Evolutionary conservation across 78 protist species (phyloP).

Genomic region (Polysphondylium violaceum): DNA sequence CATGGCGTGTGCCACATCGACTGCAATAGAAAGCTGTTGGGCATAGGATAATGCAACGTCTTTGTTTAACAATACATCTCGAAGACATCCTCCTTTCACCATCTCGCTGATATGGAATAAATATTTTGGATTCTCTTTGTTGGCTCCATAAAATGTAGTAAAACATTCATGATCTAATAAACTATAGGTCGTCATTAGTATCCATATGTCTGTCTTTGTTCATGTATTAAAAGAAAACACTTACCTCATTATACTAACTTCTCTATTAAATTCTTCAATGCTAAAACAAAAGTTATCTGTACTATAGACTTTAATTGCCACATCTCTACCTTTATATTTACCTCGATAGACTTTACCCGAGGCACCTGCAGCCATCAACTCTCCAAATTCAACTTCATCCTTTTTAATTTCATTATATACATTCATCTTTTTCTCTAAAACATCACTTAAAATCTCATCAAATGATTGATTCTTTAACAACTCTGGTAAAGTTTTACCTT

Average conservation of each 20-base stretch:
- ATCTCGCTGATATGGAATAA: conserved; percentile 48
- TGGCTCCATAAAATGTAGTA: conserved; percentile 72
- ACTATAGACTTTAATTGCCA: conserved; percentile 77
- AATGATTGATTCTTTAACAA: conserved; percentile 40
- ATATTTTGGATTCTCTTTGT: conserved; percentile 47
- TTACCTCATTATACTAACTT: conserved; percentile 77
- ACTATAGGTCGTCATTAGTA: conserved; percentile 11
- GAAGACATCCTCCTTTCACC: conserved; percentile 38
- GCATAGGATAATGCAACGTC: conserved; percentile 7
- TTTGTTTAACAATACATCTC: conserved; percentile 52
- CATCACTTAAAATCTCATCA: conserved; percentile 55
- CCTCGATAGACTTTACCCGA: conserved; percentile 76
- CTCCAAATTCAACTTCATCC: conserved; percentile 30
- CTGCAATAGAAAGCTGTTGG: conserved; percentile 50
- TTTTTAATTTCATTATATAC: conserved; percentile 64
- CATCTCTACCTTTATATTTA: conserved; percentile 56
- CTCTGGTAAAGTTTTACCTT: conserved; percentile 61
- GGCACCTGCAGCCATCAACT: conserved; percentile 74
- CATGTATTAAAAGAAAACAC: neutral
- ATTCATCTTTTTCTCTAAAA: conserved; percentile 22
- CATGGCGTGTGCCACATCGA: conserved; percentile 75
- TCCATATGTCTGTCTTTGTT: neutral
- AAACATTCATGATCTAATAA: conserved; percentile 48
- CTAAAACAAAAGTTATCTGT: conserved; percentile 52
- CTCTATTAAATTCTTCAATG: conserved; percentile 70